Conservation (phyloP, 2,329 filamentous ascomycete genomes). For the Dactylonectria estremocensis region DNA sequence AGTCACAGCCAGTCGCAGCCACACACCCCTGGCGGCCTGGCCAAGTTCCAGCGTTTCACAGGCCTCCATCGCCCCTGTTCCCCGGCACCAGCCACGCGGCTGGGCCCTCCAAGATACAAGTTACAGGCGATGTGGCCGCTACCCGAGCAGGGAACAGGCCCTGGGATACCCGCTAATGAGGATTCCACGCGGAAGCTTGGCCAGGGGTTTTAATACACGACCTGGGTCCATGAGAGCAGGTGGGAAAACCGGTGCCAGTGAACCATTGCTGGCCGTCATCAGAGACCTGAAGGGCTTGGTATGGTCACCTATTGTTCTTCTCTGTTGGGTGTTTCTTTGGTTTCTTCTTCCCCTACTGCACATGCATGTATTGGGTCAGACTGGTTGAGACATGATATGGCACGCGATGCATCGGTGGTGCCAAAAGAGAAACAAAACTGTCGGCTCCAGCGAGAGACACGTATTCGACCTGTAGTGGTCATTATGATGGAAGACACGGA, state of each 20-base stretch:
- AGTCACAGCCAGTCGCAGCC: neutral
- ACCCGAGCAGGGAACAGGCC: slow-evolving; percentile 24
- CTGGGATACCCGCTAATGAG: slow-evolving; percentile 2
- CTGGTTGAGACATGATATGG: slow-evolving; percentile 22
- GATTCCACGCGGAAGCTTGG: slow-evolving; percentile 4
- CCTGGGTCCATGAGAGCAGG: neutral
- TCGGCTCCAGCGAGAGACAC: slow-evolving; percentile 11
- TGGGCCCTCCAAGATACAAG: slow-evolving; percentile 1
- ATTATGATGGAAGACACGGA: slow-evolving; percentile 5
- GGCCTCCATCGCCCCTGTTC: slow-evolving; percentile 5
- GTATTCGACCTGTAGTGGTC: neutral
- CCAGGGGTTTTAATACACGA: neutral
- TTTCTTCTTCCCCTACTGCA: neutral
- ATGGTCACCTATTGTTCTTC: neutral
- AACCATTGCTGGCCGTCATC: neutral
- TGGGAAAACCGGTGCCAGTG: neutral
- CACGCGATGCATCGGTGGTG: slow-evolving; percentile 22
- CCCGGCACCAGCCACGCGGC: slow-evolving; percentile 28
- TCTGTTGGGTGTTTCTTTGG: neutral
- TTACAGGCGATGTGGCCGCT: slow-evolving; percentile 23
- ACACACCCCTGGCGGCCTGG: neutral
- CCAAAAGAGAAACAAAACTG: slow-evolving; percentile 11
- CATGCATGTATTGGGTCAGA: neutral
- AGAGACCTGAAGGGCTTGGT: neutral
- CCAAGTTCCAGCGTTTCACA: slow-evolving; percentile 21